phyloP scores from a whole-genome alignment of 768 basidiomycete genomes.

The Boletus rubropictus region DNA sequence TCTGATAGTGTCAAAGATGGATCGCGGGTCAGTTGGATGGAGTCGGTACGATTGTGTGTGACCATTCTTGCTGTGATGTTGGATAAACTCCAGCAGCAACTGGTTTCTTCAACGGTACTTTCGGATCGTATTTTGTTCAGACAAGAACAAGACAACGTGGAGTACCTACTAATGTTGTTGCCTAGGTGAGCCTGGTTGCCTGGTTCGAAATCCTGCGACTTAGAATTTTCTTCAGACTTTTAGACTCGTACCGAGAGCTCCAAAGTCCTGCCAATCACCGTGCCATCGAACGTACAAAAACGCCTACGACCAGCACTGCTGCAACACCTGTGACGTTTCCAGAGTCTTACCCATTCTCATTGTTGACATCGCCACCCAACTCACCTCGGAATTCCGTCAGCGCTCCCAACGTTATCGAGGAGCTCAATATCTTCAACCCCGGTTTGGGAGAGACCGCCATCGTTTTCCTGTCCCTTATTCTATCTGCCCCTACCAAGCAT shows the following conservation, averaged over 20 bases:
- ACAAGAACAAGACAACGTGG: constrained; percentile 90
- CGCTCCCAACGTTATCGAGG: constrained; percentile 38
- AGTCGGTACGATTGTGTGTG: constrained; percentile 83
- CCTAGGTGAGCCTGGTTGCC: constrained; percentile 55
- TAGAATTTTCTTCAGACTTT: constrained; percentile 43
- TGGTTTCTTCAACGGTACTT: constrained; percentile 61
- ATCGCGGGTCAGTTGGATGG: constrained; percentile 83
- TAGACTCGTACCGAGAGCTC: constrained; percentile 86
- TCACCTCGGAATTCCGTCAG: constrained; percentile 39
- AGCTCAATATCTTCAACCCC: constrained; percentile 57
- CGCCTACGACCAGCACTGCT: constrained; percentile 52
- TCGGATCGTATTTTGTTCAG: constrained; percentile 56
- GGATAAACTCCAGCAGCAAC: constrained; percentile 78
- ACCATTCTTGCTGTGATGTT: constrained; percentile 86
- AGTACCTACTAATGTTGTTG: constrained; percentile 73
- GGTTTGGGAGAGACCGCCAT: constrained; percentile 81
- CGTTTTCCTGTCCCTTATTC: constrained; percentile 74
- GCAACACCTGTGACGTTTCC: constrained; percentile 80
- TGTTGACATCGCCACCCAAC: constrained; percentile 64
- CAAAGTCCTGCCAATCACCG: constrained; percentile 59
- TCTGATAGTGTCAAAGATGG: constrained; percentile 61
- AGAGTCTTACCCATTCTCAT: constrained; percentile 87
- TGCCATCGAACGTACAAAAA: constrained; percentile 63
- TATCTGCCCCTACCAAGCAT: constrained; percentile 73
- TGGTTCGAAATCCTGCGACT: not conserved